phyloP scores from a whole-genome alignment of 2,329 filamentous ascomycete species.

The Metarhizium humberi region DNA sequence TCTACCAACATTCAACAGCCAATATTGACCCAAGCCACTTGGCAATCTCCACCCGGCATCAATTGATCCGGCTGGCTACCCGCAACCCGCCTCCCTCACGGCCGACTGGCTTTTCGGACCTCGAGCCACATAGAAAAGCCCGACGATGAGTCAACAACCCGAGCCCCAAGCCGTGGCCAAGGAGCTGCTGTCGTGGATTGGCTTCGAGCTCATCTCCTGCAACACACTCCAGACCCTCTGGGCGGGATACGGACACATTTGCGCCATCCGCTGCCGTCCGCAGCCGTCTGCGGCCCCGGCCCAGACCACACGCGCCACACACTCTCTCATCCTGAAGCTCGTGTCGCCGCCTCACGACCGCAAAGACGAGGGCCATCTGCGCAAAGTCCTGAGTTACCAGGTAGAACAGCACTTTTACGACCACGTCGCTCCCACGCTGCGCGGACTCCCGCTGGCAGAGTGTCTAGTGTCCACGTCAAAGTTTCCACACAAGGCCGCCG shows the following conservation, averaged over 20 bases:
- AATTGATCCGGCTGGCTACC: not conserved
- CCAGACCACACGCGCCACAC: constrained; percentile 10
- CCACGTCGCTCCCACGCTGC: constrained; percentile 40
- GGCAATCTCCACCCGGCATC: not conserved
- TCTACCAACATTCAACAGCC: too few species aligned
- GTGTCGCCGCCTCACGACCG: constrained; percentile 40
- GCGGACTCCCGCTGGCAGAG: constrained; percentile 36
- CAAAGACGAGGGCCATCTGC: constrained; percentile 49
- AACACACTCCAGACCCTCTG: constrained; percentile 34
- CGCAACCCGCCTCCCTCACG: not conserved
- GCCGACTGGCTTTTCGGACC: not conserved
- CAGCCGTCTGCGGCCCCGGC: not conserved
- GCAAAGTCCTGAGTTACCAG: constrained; percentile 58
- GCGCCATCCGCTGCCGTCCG: constrained; percentile 37
- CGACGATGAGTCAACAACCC: not conserved
- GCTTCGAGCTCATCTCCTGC: constrained; percentile 29
- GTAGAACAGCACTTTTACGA: constrained; percentile 60
- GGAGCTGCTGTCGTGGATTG: constrained; percentile 28
- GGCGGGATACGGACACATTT: constrained; percentile 48
- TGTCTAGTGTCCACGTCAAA: constrained; percentile 36
- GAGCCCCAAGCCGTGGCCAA: constrained; percentile 25
- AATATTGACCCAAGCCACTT: too few species aligned
- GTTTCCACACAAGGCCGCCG: constrained; percentile 11
- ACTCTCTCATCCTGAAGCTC: constrained; percentile 47
- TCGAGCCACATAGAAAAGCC: too few species aligned